phyloP scores from a whole-genome alignment of 768 basidiomycete species.

The Boletus sp. region DNA sequence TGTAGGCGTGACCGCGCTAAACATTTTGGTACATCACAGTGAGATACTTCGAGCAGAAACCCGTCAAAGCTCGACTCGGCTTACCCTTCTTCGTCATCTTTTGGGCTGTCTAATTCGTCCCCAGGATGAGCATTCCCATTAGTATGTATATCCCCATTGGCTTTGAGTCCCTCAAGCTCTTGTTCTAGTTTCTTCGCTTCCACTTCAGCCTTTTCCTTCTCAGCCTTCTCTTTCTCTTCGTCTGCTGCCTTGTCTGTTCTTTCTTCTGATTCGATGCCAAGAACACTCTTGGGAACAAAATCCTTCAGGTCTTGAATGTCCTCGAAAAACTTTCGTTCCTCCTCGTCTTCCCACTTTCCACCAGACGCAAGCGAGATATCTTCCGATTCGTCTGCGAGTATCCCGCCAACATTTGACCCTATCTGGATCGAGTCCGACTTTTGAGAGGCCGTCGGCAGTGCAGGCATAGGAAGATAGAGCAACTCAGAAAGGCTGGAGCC shows the following conservation, averaged over 20 bases:
- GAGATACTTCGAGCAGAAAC: constrained; percentile 25
- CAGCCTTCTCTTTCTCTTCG: constrained; percentile 47
- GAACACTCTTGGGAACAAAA: constrained; percentile 83
- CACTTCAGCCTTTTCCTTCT: constrained; percentile 56
- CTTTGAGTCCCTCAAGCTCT: constrained; percentile 65
- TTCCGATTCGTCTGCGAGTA: constrained; percentile 54
- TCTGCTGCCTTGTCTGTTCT: constrained; percentile 41
- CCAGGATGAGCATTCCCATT: constrained; percentile 20
- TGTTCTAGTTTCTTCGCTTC: constrained; percentile 76
- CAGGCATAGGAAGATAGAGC: constrained; percentile 78
- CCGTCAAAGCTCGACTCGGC: neutral
- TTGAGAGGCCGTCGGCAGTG: constrained; percentile 78
- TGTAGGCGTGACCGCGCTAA: constrained; percentile 56
- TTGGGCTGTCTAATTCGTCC: constrained; percentile 15
- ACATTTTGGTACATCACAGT: constrained; percentile 37
- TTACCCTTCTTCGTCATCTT: constrained; percentile 33
- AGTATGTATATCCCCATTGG: constrained; percentile 28
- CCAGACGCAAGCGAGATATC: constrained; percentile 49
- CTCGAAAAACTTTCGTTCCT: constrained; percentile 91
- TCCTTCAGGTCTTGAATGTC: constrained; percentile 90
- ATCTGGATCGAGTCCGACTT: constrained; percentile 83
- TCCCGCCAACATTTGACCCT: constrained; percentile 46
- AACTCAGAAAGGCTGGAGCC: constrained; percentile 78
- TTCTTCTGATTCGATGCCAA: constrained; percentile 60
- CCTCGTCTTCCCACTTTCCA: constrained; percentile 98